Percentiles rank a stretch among this genome's conserved stretches.
These are phyloP conservation scores for Ogataea neopini DNA, from an alignment of 805 yeast species.

Conservation along the genomic window DNA sequence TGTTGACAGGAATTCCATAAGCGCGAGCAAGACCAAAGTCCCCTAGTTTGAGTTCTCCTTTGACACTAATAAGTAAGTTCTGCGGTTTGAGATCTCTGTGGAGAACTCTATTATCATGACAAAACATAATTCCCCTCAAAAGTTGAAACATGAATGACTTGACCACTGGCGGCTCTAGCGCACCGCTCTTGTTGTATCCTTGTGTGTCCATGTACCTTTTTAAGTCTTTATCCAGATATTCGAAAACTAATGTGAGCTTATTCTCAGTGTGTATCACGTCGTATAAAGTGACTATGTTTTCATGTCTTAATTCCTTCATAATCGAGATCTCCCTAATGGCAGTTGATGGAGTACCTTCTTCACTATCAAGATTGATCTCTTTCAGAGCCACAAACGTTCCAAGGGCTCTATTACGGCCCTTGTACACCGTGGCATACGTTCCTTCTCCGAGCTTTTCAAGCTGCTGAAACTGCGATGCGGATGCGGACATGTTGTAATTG, in stretches of 20 bases:
- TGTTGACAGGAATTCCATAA: conserved; percentile 96
- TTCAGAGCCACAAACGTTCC: conserved; percentile 92
- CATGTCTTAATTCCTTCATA: conserved; percentile 92
- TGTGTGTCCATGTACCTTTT: conserved; percentile 92
- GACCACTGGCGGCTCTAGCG: conserved; percentile 68
- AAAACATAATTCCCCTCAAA: conserved; percentile 82
- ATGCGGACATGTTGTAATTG: conserved; percentile 30
- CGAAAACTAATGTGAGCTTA: conserved; percentile 90
- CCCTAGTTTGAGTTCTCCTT: conserved; percentile 91
- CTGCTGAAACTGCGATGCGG: conserved; percentile 45
- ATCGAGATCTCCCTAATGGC: conserved; percentile 95
- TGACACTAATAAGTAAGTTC: conserved; percentile 80
- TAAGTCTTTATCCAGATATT: conserved; percentile 88
- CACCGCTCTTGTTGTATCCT: conserved; percentile 60
- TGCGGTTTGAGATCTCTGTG: conserved; percentile 94
- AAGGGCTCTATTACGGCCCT: conserved; percentile 81
- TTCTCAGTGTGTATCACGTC: conserved; percentile 97
- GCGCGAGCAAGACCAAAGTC: conserved; percentile 98
- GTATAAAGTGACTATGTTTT: conserved; percentile 86
- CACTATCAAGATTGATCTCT: conserved; percentile 92
- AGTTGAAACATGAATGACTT: conserved; percentile 94
- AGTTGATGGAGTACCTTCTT: conserved; percentile 98
- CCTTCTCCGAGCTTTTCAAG: conserved; percentile 92
- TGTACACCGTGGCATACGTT: conserved; percentile 98
- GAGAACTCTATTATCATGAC: conserved; percentile 82